Evolutionary conservation across 805 yeast species (phyloP), one percentile per base, ranked within the genome.

Genomic region (Yamadazyma olivae): DNA sequence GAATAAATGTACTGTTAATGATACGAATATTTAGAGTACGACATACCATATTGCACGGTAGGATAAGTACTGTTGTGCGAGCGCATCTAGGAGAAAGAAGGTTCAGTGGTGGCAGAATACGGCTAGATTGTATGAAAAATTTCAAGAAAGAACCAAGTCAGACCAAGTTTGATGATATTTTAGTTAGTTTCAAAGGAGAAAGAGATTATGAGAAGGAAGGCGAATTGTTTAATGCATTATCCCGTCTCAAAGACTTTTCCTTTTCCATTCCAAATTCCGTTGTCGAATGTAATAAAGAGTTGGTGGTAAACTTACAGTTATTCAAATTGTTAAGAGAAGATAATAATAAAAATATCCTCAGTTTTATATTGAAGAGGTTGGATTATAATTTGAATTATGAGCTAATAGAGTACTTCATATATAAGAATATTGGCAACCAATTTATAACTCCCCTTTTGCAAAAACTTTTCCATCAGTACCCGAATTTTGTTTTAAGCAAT

Each of bases 391-490:
- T 43, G 10, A 29, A 33, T 17, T 37, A 43, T 22, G 42, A 35
- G 10, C 26, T 38, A 14, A 22, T 43, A 10, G 47, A 43, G 31
- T 28, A 22, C 15, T 40, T 35, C 22, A 27, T 43, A 3, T 28
- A 25, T 23, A 32, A 35, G 7, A 33, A 36, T 33, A 33, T 32
- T 16, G 24, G 23, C 31, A 14, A 16, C 3, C n/a, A 17, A n/a
- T 24, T 22, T 25, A 33, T 38, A 22, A 21, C 32, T 16, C 21
- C 26, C 4, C n/a, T 32, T 12, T 32, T 39, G 30, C 34, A 8
- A 14, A 10, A 10, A 7, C 16, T 29, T 17, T 20, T 29, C 14
- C 14, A 29, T 7, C 7, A 21, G 4, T 8, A 36, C 16, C 39
- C 39, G 5, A 19, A 16, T 5, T 36, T 36, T 22, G 17, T 19